phyloP scores from a whole-genome alignment of 2,329 filamentous ascomycete genomes.

The Colletotrichum spaethianum region DNA sequence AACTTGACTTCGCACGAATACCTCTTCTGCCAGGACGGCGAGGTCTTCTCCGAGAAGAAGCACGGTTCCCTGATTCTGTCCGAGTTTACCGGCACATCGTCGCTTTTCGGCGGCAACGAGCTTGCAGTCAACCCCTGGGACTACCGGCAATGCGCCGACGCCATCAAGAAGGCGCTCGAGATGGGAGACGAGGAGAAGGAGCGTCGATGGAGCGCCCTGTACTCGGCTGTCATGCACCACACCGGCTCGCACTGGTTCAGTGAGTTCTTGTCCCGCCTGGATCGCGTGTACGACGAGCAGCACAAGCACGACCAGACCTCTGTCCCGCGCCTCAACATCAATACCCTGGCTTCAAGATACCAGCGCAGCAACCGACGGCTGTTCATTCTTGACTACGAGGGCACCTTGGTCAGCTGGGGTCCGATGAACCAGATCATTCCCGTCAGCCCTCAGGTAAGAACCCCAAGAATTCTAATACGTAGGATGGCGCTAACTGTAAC shows the following conservation, averaged over 20 bases:
- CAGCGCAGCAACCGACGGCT: conserved; percentile 76
- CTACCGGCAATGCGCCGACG: conserved; percentile 88
- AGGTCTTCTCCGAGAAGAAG: conserved; percentile 77
- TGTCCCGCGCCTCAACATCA: conserved; percentile 85
- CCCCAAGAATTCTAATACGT: not conserved
- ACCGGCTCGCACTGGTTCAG: conserved; percentile 90
- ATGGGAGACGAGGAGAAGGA: conserved; percentile 84
- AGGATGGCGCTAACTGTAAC: conserved; percentile 38
- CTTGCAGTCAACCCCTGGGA: conserved; percentile 96
- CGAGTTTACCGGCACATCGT: conserved; percentile 94
- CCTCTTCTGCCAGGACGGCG: conserved; percentile 91
- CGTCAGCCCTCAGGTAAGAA: conserved; percentile 77
- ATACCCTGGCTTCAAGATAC: conserved; percentile 76
- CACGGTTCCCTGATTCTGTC: conserved; percentile 92
- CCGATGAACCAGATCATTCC: conserved; percentile 88
- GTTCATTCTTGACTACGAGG: conserved; percentile 95
- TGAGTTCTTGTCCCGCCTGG: conserved; percentile 79
- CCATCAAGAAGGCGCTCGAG: conserved; percentile 86
- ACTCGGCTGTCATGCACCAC: conserved; percentile 81
- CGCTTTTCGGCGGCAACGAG: conserved; percentile 84
- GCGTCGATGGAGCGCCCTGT: conserved; percentile 80
- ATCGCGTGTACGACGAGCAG: conserved; percentile 86
- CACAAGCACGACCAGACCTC: conserved; percentile 87
- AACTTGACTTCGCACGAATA: conserved; percentile 97
- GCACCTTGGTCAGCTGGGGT: conserved; percentile 90